Evolutionary conservation across 495 filamentous ascomycete species (phyloP), one percentile per base, ranked within the genome.

Genomic region (Aspergillus nanangensis): DNA sequence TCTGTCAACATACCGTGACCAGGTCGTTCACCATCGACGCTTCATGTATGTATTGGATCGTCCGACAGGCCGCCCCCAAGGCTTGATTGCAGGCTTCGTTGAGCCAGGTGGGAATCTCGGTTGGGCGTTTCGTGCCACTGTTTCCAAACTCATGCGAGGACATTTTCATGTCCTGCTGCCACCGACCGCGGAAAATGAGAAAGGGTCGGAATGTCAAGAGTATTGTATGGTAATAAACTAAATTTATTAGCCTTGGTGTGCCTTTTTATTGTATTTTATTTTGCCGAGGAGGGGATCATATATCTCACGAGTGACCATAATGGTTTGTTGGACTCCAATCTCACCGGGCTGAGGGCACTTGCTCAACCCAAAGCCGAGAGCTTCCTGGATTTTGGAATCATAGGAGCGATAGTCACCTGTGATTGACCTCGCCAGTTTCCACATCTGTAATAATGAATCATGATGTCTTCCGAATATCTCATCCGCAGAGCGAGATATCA

Each of bases 151-250:
- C 48, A 13, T 48, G 44, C 1, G 50, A 45, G 17, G 55, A 35
- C 13, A 50, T 8, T 39, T 61, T 58, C 43, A 52, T 58, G 25
- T 64, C 60, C 5, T 63, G 57, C 13, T 56, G 65, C 64, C 62
- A 67, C 32, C 68, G 61, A 2, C 66, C 70, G 1, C 70, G 62
- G 38, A 73, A 71, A 8, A 74, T 71, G 17, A 74, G 38, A 44
- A 74, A 74, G 7, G 69, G 71, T 0, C 71, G 63, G 41, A 68
- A 72, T 1, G 71, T 74, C 2, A 74, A 52, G 9, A 72, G 61
- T 5, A 70, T 47, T 1, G 57, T 65, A 32, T 65, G 65, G 29
- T 72, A 67, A 31, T 72, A 74, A 3, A 71, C 71, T 74, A 11
- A 22, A 0, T 14, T 38, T 11, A 21, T 27, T 9, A 13, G n/a